Evolutionary conservation across 768 basidiomycete genomes (phyloP).

Genomic region (Jaapia argillacea): DNA sequence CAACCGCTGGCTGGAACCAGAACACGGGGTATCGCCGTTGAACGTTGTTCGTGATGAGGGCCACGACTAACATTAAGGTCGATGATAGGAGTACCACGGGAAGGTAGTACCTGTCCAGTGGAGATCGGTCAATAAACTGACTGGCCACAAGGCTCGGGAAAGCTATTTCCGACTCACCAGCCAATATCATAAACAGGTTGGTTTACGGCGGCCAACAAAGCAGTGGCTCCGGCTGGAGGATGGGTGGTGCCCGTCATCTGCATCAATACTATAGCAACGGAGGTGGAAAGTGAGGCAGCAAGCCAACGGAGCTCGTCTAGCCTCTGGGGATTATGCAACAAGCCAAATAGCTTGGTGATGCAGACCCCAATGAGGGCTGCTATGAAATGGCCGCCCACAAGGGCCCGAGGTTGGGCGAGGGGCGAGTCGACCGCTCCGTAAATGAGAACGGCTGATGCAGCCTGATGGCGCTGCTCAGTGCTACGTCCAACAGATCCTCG

Average conservation of each 20-base stretch:
- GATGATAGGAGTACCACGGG: conserved; percentile 41
- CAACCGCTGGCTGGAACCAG: conserved; percentile 27
- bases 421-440: conserved; percentile 45
- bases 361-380: conserved; percentile 37
- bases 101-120: conserved; percentile 38
- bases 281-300: conserved; percentile 32
- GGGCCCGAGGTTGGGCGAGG: conserved; percentile 40
- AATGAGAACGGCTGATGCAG: conserved; percentile 43
- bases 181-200: conserved; percentile 26
- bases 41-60: conserved; percentile 40
- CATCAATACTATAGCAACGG: conserved; percentile 30
- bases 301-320: conserved; percentile 37
- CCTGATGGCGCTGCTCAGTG: conserved; percentile 22
- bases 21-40: conserved; percentile 39
- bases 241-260: conserved; percentile 42
- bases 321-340: conserved; percentile 30
- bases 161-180: conserved; percentile 1
- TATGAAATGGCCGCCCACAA: conserved; percentile 42
- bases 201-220: conserved; percentile 36
- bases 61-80: conserved; percentile 30
- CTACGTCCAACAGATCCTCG: neutral
- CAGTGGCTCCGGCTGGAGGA: conserved; percentile 51
- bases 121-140: neutral
- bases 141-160: neutral
- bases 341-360: conserved; percentile 40